A percentile compares a stretch with the other conserved stretches of the same genome.
phyloP scores from a whole-genome alignment of 2,329 filamentous ascomycete genomes.

The Chalaropsis ovoidea region DNA sequence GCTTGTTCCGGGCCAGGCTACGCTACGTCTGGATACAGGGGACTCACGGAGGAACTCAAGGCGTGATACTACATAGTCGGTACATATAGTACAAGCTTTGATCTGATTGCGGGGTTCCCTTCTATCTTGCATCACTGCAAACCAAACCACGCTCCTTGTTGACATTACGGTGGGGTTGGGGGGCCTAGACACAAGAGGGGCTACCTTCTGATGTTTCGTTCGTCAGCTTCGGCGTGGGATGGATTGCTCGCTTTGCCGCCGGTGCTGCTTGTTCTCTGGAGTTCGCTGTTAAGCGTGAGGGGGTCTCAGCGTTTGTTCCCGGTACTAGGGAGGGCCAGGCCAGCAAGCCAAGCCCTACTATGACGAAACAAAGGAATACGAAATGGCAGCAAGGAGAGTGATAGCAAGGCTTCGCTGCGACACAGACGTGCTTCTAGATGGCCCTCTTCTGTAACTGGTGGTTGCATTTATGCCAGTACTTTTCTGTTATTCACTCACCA shows the following conservation, averaged over 20 bases:
- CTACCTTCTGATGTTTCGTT: not conserved
- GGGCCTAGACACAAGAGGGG: constrained; percentile 1
- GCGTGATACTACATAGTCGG: not conserved
- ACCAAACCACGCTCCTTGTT: not conserved
- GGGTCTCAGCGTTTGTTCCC: constrained; percentile 2
- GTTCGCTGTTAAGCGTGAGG: not conserved
- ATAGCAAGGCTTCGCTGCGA: not conserved
- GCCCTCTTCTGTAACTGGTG: not conserved
- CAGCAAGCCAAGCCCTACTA: not conserved
- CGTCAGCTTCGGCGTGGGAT: not conserved
- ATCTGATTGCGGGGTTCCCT: constrained; percentile 10
- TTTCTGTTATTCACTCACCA: not conserved
- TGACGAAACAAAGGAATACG: not conserved
- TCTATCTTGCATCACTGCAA: not conserved
- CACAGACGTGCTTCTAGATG: constrained; percentile 11
- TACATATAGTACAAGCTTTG: constrained; percentile 11
- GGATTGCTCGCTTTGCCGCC: not conserved
- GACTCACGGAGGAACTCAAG: not conserved
- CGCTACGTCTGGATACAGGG: not conserved
- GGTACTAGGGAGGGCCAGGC: not conserved
- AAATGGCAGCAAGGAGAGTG: not conserved
- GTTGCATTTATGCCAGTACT: constrained; percentile 1
- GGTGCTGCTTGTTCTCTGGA: not conserved
- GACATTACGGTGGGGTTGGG: not conserved
- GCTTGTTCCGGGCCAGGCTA: not conserved